Conservation (phyloP, 306 rosid species). For the Prinsepia uniflora region DNA sequence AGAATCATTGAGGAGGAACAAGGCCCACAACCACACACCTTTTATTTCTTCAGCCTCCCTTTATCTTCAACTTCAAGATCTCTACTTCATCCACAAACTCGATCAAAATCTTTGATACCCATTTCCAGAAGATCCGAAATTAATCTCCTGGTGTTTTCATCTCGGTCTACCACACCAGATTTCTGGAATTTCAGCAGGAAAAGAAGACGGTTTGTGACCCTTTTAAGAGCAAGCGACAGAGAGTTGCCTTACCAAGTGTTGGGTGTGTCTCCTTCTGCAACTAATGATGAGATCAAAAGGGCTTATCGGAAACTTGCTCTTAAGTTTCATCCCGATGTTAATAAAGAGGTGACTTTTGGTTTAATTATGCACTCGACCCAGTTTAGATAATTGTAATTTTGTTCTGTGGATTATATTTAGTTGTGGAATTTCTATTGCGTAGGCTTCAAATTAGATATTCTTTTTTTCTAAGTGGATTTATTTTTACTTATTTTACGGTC, state of each 20-base stretch:
- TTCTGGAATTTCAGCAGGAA: slow-evolving; percentile 26
- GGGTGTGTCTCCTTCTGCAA: slow-evolving; percentile 80
- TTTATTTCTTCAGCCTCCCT: slow-evolving; percentile 5
- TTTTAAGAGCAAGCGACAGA: slow-evolving; percentile 44
- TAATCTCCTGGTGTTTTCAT: slow-evolving; percentile 5
- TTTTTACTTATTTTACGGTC: neutral
- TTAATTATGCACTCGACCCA: neutral
- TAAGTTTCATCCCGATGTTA: slow-evolving; percentile 93
- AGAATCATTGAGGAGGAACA: too few relatives aligned
- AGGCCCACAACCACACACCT: slow-evolving; percentile 21
- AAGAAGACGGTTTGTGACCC: slow-evolving; percentile 17
- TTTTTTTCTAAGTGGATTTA: neutral
- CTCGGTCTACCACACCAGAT: slow-evolving; percentile 3
- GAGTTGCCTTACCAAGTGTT: slow-evolving; percentile 81
- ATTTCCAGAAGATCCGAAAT: slow-evolving; percentile 15
- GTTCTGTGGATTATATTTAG: neutral
- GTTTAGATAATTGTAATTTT: neutral
- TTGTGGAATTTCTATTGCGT: neutral
- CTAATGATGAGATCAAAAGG: slow-evolving; percentile 61
- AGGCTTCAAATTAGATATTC: neutral
- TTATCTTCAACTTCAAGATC: slow-evolving; percentile 27
- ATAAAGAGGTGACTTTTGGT: slow-evolving; percentile 63
- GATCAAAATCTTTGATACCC: slow-evolving; percentile 31
- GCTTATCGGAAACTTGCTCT: slow-evolving; percentile 96
- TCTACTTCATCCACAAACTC: slow-evolving; percentile 31